phyloP scores from a whole-genome alignment of 495 filamentous ascomycete genomes.

The Filosporella fistucella region DNA sequence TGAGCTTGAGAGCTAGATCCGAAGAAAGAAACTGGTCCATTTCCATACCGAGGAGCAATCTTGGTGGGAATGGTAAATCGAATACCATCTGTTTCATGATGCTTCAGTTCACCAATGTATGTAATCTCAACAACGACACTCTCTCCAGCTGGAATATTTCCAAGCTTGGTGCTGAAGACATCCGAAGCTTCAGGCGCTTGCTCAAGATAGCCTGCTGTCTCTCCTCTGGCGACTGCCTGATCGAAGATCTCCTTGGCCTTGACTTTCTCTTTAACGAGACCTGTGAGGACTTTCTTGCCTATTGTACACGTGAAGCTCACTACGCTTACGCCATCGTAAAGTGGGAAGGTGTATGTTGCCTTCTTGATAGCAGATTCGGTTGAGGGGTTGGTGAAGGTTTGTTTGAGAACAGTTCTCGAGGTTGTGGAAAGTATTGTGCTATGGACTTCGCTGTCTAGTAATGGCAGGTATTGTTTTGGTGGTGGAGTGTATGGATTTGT shows the following conservation, averaged over 20 bases:
- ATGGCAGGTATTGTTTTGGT: conserved; percentile 44
- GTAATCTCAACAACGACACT: conserved; percentile 53
- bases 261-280: conserved; percentile 57
- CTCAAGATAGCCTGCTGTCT: conserved; percentile 58
- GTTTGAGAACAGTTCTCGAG: conserved; percentile 54
- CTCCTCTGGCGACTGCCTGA: conserved; percentile 48
- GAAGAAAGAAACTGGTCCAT: conserved; percentile 27
- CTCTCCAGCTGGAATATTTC: conserved; percentile 53
- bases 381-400: conserved; percentile 55
- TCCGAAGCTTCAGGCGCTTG: conserved; percentile 52
- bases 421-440: conserved; percentile 49
- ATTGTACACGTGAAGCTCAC: conserved; percentile 56
- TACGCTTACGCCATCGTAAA: conserved; percentile 64
- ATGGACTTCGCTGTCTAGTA: conserved; percentile 44
- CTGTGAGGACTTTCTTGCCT: conserved; percentile 41
- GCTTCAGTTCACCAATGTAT: conserved; percentile 64
- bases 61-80: conserved; percentile 60
- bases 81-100: conserved; percentile 59
- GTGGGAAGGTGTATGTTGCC: conserved; percentile 60
- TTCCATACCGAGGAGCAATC: conserved; percentile 61
- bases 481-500: neutral
- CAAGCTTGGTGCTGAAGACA: conserved; percentile 59
- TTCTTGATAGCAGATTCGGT: conserved; percentile 37
- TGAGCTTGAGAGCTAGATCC: conserved; percentile 1
- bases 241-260: conserved; percentile 50